These are phyloP conservation scores for Fusarium sambucinum DNA, from an alignment of 2,329 filamentous ascomycete species.

Conservation along the genomic window DNA sequence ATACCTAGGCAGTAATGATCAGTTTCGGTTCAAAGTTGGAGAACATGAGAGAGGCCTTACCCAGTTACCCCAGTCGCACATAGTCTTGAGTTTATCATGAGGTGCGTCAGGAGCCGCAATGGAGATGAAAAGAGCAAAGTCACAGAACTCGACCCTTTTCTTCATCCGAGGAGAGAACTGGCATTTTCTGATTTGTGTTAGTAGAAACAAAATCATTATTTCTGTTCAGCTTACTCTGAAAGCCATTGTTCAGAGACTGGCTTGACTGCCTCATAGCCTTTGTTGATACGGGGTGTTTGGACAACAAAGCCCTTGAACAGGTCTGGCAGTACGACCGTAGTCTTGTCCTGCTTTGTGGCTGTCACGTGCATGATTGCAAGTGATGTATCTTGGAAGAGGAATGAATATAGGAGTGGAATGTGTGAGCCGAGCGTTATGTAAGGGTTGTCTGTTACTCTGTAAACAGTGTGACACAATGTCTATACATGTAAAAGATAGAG, in stretches of 20 bases:
- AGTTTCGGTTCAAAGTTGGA: neutral
- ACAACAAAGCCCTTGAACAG: slow-evolving; percentile 20
- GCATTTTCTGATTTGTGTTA: neutral
- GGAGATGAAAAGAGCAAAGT: slow-evolving; percentile 23
- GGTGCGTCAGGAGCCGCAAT: slow-evolving; percentile 24
- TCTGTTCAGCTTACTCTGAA: slow-evolving; percentile 1
- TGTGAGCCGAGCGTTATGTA: neutral
- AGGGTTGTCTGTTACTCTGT: neutral
- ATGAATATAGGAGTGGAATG: neutral
- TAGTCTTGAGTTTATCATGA: slow-evolving; percentile 14
- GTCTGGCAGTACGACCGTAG: slow-evolving; percentile 7
- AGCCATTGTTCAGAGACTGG: slow-evolving; percentile 24
- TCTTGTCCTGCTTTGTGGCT: neutral
- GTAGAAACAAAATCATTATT: accelerated
- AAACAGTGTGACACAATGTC: neutral
- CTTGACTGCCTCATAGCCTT: slow-evolving; percentile 12
- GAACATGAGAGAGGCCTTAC: neutral
- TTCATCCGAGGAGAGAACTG: slow-evolving; percentile 17
- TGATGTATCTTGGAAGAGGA: neutral
- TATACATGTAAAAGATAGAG: neutral
- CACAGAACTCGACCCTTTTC: slow-evolving; percentile 23
- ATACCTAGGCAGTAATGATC: neutral
- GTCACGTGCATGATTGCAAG: slow-evolving; percentile 1
- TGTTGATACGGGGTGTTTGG: slow-evolving; percentile 6
- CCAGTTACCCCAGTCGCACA: slow-evolving; percentile 32